A percentile compares a stretch with the other conserved stretches of the same genome.
These are phyloP conservation scores for Pleodorina starrii DNA, from an alignment of 139 green algal genomes.

Conservation along the genomic window DNA sequence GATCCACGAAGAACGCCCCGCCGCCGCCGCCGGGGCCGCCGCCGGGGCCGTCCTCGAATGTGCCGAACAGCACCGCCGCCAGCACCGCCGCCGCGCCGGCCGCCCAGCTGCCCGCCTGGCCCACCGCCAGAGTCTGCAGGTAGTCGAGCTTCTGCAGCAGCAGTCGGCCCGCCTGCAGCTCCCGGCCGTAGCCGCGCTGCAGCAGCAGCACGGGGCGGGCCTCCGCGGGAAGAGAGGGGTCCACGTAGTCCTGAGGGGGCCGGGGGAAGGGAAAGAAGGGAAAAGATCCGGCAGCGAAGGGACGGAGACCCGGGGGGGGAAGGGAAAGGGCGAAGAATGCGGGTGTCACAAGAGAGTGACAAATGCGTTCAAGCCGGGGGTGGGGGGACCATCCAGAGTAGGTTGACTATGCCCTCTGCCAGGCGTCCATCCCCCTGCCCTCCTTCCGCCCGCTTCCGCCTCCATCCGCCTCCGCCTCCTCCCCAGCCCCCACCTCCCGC, in stretches of 20 bases:
- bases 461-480: too few relatives aligned
- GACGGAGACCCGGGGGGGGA: too few relatives aligned
- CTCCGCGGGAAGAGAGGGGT: slow-evolving; percentile 29
- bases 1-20: background rate
- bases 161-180: slow-evolving; percentile 48
- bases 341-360: too few relatives aligned
- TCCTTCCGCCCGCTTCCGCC: too few relatives aligned
- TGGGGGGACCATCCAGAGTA: too few relatives aligned
- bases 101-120: slow-evolving; percentile 1
- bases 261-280: too few relatives aligned
- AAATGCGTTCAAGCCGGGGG: too few relatives aligned
- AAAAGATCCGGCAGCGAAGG: too few relatives aligned
- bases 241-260: slow-evolving; percentile 25
- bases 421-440: too few relatives aligned
- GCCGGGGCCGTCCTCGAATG: background rate
- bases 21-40: background rate
- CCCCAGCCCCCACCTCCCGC: too few relatives aligned
- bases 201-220: slow-evolving; percentile 43
- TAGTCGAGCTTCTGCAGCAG: slow-evolving; percentile 59
- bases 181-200: slow-evolving; percentile 14
- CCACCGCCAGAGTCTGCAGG: slow-evolving; percentile 41
- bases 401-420: too few relatives aligned
- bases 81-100: background rate
- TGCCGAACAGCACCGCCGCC: slow-evolving; percentile 35
- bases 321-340: too few relatives aligned